Evolutionary conservation across 2,329 filamentous ascomycete genomes (phyloP), one percentile per base, ranked within the genome.

Genomic region (Exutisphaerella laricina): DNA sequence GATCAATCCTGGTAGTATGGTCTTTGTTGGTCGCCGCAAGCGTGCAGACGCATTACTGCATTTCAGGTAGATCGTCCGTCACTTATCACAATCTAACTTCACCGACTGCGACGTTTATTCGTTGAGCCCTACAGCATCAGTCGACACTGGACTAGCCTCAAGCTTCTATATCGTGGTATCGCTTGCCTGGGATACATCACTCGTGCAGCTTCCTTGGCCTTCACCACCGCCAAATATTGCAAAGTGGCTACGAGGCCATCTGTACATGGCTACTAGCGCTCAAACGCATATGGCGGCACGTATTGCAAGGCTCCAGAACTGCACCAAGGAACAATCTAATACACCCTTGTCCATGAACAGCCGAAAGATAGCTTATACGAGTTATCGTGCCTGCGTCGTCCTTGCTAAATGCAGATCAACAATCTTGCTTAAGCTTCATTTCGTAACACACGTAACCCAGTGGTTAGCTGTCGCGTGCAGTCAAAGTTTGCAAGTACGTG

Each of bases 1-100:
- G n/a, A n/a, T n/a, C n/a, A n/a, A n/a, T n/a, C n/a, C n/a, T n/a
- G n/a, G n/a, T n/a, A n/a, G n/a, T n/a, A 29, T 22, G 14, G 13
- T 13, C 32, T 29, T 35, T 20, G 39, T 17, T 35, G 12, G 29
- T 22, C 35, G 39, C 39, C 39, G n/a, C n/a, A n/a, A n/a, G n/a
- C n/a, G n/a, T 36, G 44, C 35, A 42, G 17, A 43, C 39, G 44
- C 35, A 43, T 35, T 30, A 30, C 7, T 18, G 30, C 30, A 33
- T n/a, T n/a, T n/a, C n/a, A n/a, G n/a, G n/a, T n/a, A n/a, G n/a
- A n/a, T n/a, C n/a, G n/a, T n/a, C n/a, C n/a, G n/a, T n/a, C n/a
- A n/a, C n/a, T n/a, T n/a, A n/a, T n/a, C n/a, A n/a, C n/a, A n/a
- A n/a, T n/a, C n/a, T n/a, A n/a, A n/a, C n/a, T n/a, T n/a, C n/a